phyloP scores from a whole-genome alignment of 495 filamentous ascomycete genomes.

The Penicillium simplicissimum region DNA sequence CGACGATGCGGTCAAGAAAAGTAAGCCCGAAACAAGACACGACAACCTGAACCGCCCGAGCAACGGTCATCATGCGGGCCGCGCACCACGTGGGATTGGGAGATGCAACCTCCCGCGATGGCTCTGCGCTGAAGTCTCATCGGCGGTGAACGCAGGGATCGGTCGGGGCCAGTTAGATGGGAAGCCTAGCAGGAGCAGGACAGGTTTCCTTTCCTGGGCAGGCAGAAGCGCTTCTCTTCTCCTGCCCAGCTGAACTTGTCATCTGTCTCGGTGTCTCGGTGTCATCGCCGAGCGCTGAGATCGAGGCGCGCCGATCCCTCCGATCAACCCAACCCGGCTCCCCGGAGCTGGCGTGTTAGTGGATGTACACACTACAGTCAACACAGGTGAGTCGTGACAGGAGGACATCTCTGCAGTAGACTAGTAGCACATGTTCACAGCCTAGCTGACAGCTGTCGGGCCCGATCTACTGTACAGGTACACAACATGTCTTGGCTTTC shows the following conservation, averaged over 20 bases:
- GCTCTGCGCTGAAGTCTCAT: conserved; percentile 5
- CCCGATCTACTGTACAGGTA: not conserved
- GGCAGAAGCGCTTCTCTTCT: not conserved
- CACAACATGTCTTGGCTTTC: not conserved
- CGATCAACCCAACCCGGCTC: conserved; percentile 24
- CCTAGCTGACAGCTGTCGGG: not conserved
- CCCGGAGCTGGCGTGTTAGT: conserved; percentile 5
- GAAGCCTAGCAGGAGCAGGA: not conserved
- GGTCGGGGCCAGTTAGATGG: conserved; percentile 5
- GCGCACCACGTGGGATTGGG: conserved; percentile 18
- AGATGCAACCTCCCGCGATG: conserved; percentile 17
- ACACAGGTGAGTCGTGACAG: no score
- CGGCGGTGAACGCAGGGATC: conserved; percentile 4
- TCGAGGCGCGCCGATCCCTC: conserved; percentile 16
- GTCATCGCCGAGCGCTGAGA: conserved; percentile 2
- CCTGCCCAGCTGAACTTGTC: not conserved
- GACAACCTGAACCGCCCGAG: not conserved
- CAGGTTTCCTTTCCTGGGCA: not conserved
- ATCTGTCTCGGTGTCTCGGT: not conserved
- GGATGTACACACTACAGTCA: no score
- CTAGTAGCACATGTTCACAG: not conserved
- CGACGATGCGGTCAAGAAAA: conserved; percentile 13
- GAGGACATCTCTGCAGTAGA: no score
- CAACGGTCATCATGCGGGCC: conserved; percentile 17
- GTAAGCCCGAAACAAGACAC: not conserved